Conservation (phyloP, 1,284 basidiomycete species). For the Clitocybe nebularis region DNA sequence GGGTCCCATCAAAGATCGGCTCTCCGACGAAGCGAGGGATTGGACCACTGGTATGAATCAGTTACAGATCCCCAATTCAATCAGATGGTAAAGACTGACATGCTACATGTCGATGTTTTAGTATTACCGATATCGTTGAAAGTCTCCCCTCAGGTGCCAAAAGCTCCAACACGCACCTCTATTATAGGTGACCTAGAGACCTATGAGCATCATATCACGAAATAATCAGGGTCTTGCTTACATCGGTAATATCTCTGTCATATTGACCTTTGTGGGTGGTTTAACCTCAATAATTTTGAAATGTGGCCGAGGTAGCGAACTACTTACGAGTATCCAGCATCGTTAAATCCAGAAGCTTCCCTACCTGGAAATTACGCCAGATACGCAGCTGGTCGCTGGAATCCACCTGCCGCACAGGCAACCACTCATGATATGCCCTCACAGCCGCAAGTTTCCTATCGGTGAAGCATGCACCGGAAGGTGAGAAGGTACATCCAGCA, state of each 20-base stretch:
- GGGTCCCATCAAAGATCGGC: conserved; percentile 54
- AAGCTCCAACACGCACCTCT: conserved; percentile 34
- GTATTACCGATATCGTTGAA: too few species aligned
- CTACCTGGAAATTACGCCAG: conserved; percentile 66
- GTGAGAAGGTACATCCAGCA: conserved; percentile 50
- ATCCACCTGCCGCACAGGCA: conserved; percentile 64
- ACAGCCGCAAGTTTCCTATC: conserved; percentile 62
- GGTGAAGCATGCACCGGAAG: conserved; percentile 57
- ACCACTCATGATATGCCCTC: conserved; percentile 67
- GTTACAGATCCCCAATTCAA: too few species aligned
- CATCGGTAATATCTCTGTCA: conserved; percentile 59
- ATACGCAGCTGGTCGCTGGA: conserved; percentile 60
- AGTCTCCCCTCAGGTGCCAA: too few species aligned
- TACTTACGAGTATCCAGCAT: conserved; percentile 64
- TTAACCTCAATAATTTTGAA: too few species aligned
- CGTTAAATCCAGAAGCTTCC: conserved; percentile 54
- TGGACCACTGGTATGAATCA: conserved; percentile 26
- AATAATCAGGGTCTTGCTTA: conserved; percentile 20
- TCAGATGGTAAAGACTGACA: neutral
- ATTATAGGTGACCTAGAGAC: conserved; percentile 62
- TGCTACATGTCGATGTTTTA: conserved; percentile 6
- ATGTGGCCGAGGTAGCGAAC: too few species aligned
- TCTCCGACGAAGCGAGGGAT: conserved; percentile 38
- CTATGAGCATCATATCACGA: neutral
- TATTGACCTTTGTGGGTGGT: too few species aligned